A percentile compares a stretch with the other conserved stretches of the same genome.
Conservation (phyloP, 106 monocot genomes). For the Amphibolis antarctica region DNA sequence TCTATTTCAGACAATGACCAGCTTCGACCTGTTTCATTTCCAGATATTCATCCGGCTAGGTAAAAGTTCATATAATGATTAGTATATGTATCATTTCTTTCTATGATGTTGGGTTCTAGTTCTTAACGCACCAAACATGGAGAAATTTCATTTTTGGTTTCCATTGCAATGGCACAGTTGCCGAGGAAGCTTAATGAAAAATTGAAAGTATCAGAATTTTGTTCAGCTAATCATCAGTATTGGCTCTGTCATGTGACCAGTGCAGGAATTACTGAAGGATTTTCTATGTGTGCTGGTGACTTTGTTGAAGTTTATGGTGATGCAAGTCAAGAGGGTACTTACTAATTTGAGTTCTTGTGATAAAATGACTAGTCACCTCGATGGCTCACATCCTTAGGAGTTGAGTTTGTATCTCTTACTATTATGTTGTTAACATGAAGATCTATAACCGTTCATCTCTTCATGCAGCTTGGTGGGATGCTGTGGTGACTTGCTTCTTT, state of each 20-base stretch:
- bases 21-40: slow-evolving; percentile 75
- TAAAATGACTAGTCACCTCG: no score
- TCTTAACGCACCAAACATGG: no score
- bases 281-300: slow-evolving; percentile 99
- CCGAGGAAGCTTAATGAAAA: not conserved
- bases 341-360: not conserved
- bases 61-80: slow-evolving; percentile 1
- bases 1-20: slow-evolving; percentile 81
- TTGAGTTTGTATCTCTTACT: not conserved
- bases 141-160: not conserved
- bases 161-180: not conserved
- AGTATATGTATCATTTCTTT: no score
- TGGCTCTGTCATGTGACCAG: slow-evolving; percentile 24
- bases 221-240: not conserved
- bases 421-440: not conserved
- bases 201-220: not conserved
- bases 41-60: slow-evolving; percentile 93
- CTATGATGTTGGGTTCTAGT: no score
- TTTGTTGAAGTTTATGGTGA: slow-evolving; percentile 97
- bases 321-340: slow-evolving; percentile 70
- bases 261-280: slow-evolving; percentile 95
- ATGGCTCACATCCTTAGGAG: not conserved
- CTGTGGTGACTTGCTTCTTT: slow-evolving; percentile 93
- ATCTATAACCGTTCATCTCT: not conserved
- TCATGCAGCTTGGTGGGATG: slow-evolving; percentile 82